Evolutionary conservation across 768 basidiomycete genomes (phyloP).

Genomic region (Pseudohyphozyma bogoriensis): DNA sequence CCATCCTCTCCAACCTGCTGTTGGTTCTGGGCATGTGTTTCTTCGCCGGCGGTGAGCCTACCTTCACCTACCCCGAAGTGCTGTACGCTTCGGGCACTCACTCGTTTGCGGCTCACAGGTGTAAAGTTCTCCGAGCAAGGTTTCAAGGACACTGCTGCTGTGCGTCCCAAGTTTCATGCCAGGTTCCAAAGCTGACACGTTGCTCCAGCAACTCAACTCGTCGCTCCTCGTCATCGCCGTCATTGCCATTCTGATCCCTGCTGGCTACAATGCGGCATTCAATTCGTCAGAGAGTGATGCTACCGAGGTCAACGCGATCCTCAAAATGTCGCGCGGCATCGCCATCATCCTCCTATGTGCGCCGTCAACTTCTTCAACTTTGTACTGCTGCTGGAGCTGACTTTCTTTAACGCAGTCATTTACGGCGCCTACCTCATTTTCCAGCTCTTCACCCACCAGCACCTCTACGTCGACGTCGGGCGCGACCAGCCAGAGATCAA

Average conservation of each 20-base stretch:
- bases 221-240: conserved; percentile 29
- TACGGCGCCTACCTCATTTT: conserved; percentile 40
- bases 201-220: conserved; percentile 33
- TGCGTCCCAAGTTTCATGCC: no score
- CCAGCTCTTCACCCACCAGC: conserved; percentile 26
- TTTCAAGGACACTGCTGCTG: conserved; percentile 22
- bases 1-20: conserved; percentile 67
- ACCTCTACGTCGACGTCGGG: conserved; percentile 16
- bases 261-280: conserved; percentile 54
- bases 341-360: conserved; percentile 59
- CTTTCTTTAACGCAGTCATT: background rate
- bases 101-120: background rate
- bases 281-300: background rate
- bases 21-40: conserved; percentile 49
- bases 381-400: background rate
- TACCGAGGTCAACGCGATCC: conserved; percentile 17
- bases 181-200: no score
- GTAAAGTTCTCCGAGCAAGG: conserved; percentile 24
- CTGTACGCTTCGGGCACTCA: no score
- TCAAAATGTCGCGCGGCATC: conserved; percentile 30
- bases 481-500: background rate
- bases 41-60: conserved; percentile 14
- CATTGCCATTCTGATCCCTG: conserved; percentile 36
- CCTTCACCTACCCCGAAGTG: background rate
- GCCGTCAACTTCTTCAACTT: background rate